Percentiles rank a stretch among this genome's conserved stretches.
phyloP scores from a whole-genome alignment of 495 filamentous ascomycete species.

The Neurospora tetrasperma region DNA sequence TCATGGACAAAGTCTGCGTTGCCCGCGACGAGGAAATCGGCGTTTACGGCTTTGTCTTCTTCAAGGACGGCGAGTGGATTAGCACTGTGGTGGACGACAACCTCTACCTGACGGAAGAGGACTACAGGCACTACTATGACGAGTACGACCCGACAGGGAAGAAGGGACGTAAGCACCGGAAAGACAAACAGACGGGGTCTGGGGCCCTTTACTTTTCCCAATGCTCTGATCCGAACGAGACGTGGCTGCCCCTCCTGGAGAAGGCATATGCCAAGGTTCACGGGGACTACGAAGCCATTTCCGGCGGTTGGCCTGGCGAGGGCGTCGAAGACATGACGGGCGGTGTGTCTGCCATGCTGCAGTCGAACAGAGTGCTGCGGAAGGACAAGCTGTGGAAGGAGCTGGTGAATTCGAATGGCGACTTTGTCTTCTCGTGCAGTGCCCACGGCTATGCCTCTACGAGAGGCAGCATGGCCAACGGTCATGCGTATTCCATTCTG shows the following conservation, averaged over 20 bases:
- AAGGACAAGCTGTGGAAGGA: conserved; percentile 67
- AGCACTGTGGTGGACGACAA: conserved; percentile 58
- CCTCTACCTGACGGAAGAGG: conserved; percentile 13
- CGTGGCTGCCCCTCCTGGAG: conserved; percentile 70
- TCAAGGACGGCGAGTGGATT: conserved; percentile 72
- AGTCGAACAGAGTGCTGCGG: conserved; percentile 55
- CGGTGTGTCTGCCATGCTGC: conserved; percentile 44
- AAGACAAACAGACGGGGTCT: conserved; percentile 31
- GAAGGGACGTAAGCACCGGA: conserved; percentile 13
- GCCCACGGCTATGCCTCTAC: conserved; percentile 10
- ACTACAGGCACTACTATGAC: conserved; percentile 21
- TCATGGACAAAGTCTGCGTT: conserved; percentile 63
- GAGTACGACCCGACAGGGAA: conserved; percentile 31
- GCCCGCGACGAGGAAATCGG: conserved; percentile 58
- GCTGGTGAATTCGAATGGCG: conserved; percentile 41
- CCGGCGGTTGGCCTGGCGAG: conserved; percentile 66
- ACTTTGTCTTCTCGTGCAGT: conserved; percentile 20
- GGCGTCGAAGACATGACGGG: conserved; percentile 73
- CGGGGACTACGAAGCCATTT: conserved; percentile 45
- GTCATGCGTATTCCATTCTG: conserved; percentile 73
- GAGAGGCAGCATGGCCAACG: conserved; percentile 51
- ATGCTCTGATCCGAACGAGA: conserved; percentile 64
- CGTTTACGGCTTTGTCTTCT: conserved; percentile 77
- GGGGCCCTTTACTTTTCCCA: conserved; percentile 63
- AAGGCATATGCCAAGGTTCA: conserved; percentile 81